Percentiles rank a stretch among this genome's conserved stretches.
Evolutionary conservation across 306 rosid species (phyloP).

Genomic region (Acacia melanoxylon): DNA sequence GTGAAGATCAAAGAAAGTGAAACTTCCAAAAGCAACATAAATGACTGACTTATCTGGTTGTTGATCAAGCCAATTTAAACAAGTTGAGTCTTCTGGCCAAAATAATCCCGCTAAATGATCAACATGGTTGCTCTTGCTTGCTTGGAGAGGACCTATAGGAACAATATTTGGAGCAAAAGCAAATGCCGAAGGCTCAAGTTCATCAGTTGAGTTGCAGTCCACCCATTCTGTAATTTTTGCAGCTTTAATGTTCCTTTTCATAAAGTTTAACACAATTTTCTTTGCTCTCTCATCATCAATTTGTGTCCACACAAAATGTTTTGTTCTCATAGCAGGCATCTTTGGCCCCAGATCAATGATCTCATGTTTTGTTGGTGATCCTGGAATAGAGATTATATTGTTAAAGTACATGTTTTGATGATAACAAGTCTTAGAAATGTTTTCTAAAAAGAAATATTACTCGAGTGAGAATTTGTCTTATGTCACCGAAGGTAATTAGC

Average conservation of each 20-base stretch:
- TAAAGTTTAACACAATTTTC: constrained; percentile 3
- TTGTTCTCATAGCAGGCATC: constrained; percentile 33
- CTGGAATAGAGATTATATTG: not conserved
- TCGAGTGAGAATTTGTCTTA: too few species aligned
- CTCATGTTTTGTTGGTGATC: constrained; percentile 25
- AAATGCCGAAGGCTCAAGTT: constrained; percentile 36
- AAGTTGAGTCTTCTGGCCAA: constrained; percentile 38
- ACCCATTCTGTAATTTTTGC: constrained; percentile 19
- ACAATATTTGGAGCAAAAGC: constrained; percentile 24
- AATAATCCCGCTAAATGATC: constrained; percentile 22
- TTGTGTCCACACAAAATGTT: constrained; percentile 23
- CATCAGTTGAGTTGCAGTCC: constrained; percentile 41
- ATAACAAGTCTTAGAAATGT: too few species aligned
- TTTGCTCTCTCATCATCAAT: not conserved
- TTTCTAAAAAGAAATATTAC: too few species aligned
- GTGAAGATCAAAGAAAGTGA: constrained; percentile 10
- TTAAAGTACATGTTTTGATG: too few species aligned
- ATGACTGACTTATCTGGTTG: constrained; percentile 32
- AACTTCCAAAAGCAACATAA: constrained; percentile 46
- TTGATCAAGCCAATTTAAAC: constrained; percentile 38
- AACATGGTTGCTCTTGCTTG: constrained; percentile 15
- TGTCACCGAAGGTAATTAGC: too few species aligned
- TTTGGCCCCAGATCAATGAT: constrained; percentile 24
- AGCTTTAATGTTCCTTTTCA: not conserved
- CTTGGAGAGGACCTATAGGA: constrained; percentile 40